Conservation (phyloP, 352 stramenopile species). For the Phytophthora idaei region DNA sequence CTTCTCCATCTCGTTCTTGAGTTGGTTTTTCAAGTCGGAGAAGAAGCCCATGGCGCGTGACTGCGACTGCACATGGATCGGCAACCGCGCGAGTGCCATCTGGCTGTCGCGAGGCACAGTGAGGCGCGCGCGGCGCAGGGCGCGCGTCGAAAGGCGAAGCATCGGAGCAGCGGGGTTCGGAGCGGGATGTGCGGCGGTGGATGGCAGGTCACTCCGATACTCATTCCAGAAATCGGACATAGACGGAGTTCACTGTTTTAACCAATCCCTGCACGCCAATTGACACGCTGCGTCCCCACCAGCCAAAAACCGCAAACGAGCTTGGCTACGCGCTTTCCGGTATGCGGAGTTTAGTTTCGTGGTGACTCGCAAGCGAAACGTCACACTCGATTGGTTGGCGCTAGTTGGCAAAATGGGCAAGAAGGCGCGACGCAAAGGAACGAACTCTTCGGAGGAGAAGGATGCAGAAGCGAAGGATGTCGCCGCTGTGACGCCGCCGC, state of each 20-base stretch:
- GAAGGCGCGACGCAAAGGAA: constrained; percentile 28
- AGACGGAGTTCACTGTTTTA: constrained; percentile 11
- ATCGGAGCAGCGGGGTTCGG: constrained; percentile 14
- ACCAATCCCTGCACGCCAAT: constrained; percentile 30
- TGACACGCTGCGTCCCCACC: constrained; percentile 39
- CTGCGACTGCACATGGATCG: constrained; percentile 32
- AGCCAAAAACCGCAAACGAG: constrained; percentile 41
- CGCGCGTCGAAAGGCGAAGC: constrained; percentile 38
- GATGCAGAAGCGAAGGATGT: constrained; percentile 19
- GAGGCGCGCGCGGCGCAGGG: constrained; percentile 32
- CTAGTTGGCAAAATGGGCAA: constrained; percentile 46
- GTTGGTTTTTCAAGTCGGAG: constrained; percentile 78
- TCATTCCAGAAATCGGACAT: constrained; percentile 31
- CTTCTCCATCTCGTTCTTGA: constrained; percentile 83
- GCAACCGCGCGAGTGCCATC: background rate
- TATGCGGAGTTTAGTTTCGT: constrained; percentile 20
- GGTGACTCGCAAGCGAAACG: constrained; percentile 37
- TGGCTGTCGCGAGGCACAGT: constrained; percentile 17
- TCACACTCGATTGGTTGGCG: constrained; percentile 36
- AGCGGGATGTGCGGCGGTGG: constrained; percentile 30
- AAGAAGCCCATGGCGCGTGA: constrained; percentile 72
- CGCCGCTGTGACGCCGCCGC: constrained; percentile 15
- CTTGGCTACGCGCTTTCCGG: constrained; percentile 11
- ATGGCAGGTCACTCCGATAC: background rate
- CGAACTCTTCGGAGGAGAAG: constrained; percentile 26